A percentile compares a stretch with the other conserved stretches of the same genome.
Conservation (phyloP, 2,329 filamentous ascomycete species). For the Aureobasidium lini region DNA sequence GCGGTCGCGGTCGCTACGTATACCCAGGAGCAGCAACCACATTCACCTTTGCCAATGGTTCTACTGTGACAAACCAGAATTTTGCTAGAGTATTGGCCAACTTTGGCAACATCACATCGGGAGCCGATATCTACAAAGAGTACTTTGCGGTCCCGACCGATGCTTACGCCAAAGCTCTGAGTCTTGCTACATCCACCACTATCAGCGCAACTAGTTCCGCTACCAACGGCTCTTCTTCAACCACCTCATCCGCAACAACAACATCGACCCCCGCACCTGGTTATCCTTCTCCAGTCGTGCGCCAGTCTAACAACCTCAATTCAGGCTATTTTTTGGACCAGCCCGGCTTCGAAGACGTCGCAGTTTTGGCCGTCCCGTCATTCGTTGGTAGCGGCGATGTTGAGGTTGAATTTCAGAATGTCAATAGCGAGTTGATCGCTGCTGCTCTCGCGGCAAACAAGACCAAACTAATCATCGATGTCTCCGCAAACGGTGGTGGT, state of each 20-base stretch:
- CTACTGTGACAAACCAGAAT: conserved; percentile 33
- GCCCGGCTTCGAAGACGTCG: conserved; percentile 38
- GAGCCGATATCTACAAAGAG: conserved; percentile 35
- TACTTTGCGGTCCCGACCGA: conserved; percentile 21
- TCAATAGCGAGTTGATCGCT: conserved; percentile 35
- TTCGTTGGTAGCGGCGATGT: conserved; percentile 31
- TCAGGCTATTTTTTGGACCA: conserved; percentile 40
- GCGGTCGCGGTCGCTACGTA: conserved; percentile 35
- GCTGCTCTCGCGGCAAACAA: conserved; percentile 44
- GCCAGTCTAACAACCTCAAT: conserved; percentile 36
- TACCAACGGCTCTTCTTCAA: conserved; percentile 15
- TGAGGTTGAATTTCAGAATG: conserved; percentile 33
- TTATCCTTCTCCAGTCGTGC: conserved; percentile 35
- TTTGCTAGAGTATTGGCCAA: conserved; percentile 36
- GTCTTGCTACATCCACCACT: conserved; percentile 17
- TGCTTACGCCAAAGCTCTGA: conserved; percentile 19
- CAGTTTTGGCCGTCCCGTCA: conserved; percentile 37
- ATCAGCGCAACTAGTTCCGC: conserved; percentile 4
- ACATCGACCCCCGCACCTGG: conserved; percentile 30
- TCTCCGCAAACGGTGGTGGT: conserved; percentile 53
- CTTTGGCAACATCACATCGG: conserved; percentile 36
- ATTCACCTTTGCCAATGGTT: conserved; percentile 41
- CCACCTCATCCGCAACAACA: conserved; percentile 7
- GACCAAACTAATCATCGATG: conserved; percentile 53
- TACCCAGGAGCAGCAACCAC: conserved; percentile 38